Base-by-base conservation (phyloP, 176 grass and related monocot genomes). In the Olyra latifolia region DNA sequence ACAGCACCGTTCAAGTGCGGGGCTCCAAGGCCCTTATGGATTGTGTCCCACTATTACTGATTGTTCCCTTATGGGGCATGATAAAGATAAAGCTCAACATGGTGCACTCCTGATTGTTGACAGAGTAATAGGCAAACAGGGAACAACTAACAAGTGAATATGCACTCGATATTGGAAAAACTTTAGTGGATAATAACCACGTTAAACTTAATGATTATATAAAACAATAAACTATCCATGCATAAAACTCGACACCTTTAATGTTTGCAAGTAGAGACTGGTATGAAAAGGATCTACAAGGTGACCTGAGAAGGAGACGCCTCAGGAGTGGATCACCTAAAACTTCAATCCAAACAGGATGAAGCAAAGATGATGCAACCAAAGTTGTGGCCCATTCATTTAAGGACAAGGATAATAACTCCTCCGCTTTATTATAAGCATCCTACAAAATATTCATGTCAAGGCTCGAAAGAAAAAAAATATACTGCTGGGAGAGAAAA, bases 321-420 rank as follows among this genome's bases (percentile, higher is more conserved):
- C 90, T 87, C 54, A 98, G 38, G 81, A 98, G 88, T 44, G 92
- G 92, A 83, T 98, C 95, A 5, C 92, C 88, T 87, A 98, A 78
- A 22, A 82, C 88, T 91, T 98, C 92, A 91, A 89, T 17, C 95
- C 95, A 98, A 83, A 93, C 83, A 59, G 83, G 76, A 83, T 98
- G 85, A 76, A 98, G 92, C 74, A 74, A 84, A 72, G 83, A 80
- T 2, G 92, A 92, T 23, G 85, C 55, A 78, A 91, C 76, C 70
- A 98, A 80, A 86, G 69, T 76, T 2, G 20, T 61, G 41, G 88
- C 88, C 85, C 88, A 95, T 74, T 98, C 92, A 74, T 80, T 91
- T 72, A 98, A 62, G 44, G 92, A 95, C 38, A 85, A 68, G 28
- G 78, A 91, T 20, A 98, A 59, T 62, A 95, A 25, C 74, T 93